Evolutionary conservation across 2,329 filamentous ascomycete species (phyloP), one percentile per base, ranked within the genome.

Genomic region (Ophiostoma quercus): DNA sequence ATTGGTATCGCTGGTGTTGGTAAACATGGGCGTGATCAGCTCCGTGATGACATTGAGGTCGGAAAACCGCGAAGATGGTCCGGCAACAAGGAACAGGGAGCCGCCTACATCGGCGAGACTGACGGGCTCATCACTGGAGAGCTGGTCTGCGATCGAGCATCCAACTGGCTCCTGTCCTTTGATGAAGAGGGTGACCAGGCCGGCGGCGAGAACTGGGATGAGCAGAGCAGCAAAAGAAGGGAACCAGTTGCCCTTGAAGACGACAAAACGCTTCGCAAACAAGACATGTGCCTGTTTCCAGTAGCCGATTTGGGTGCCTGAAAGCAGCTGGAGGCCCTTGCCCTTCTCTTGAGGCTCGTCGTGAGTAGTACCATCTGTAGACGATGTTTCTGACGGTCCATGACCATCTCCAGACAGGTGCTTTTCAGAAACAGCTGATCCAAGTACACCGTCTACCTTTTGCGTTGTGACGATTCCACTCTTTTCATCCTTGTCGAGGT

Each of bases 151-250:
- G 1, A 85, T 84, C 19, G 82, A 80, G 75, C 89, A 91, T 2
- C 80, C 82, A 0, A 78, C 80, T 0, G 82, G 82, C 3, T 77
- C 74, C 74, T 88, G 88, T 66, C 81, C 79, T 62, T 85, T 83
- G 8, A 97, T 80, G 75, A 94, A 94, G 1, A 96, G 82, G 3
- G 90, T 91, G 0, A 93, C 91, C 19, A 97, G 80, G 0, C 89
- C 92, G 22, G 92, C 90, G 0, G 92, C 91, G 70, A 92, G 82
- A 68, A 97, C 85, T 0, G 94, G 94, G 14, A 97, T 87, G 0
- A 92, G 74, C 51, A 96, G 83, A 0, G 92, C 92, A 2, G 88
- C 87, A 8, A 89, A 76, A 70, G 93, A 93, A 0, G 92, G 90
- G 65, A 94, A 82, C 78, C 88, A 91, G 76, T 94, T 96, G 47